These are phyloP conservation scores for Talaromyces verruculosus DNA, from an alignment of 2,329 filamentous ascomycete species.

Conservation along the genomic window DNA sequence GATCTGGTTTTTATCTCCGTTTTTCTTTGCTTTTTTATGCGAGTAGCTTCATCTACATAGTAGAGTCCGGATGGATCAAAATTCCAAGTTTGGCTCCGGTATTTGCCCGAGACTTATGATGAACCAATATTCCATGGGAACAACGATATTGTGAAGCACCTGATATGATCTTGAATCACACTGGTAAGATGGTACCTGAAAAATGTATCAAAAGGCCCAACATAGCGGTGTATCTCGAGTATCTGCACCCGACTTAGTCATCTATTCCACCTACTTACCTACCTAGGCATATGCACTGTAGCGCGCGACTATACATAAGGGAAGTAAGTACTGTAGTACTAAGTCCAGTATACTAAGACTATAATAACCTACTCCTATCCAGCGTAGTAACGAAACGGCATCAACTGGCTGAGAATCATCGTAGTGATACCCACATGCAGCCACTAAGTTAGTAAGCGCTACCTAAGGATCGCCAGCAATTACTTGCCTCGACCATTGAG, in stretches of 20 bases:
- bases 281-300: not conserved
- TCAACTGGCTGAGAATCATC: constrained; percentile 1
- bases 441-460: not conserved
- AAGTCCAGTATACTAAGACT: not conserved
- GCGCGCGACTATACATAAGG: not conserved
- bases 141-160: not conserved
- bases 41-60: not conserved
- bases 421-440: not conserved
- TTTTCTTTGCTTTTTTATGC: not conserved
- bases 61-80: too few relatives aligned
- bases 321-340: not conserved
- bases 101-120: not conserved
- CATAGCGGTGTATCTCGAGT: not conserved
- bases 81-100: too few relatives aligned
- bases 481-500: not conserved
- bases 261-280: not conserved
- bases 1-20: not conserved
- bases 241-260: not conserved
- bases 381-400: not conserved
- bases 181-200: not conserved
- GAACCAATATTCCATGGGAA: not conserved
- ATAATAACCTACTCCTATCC: not conserved
- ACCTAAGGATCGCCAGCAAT: constrained; percentile 2
- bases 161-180: not conserved
- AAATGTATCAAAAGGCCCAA: not conserved